These are phyloP conservation scores for Trichoderma endophyticum DNA, from an alignment of 2,329 filamentous ascomycete genomes.

Conservation along the genomic window DNA sequence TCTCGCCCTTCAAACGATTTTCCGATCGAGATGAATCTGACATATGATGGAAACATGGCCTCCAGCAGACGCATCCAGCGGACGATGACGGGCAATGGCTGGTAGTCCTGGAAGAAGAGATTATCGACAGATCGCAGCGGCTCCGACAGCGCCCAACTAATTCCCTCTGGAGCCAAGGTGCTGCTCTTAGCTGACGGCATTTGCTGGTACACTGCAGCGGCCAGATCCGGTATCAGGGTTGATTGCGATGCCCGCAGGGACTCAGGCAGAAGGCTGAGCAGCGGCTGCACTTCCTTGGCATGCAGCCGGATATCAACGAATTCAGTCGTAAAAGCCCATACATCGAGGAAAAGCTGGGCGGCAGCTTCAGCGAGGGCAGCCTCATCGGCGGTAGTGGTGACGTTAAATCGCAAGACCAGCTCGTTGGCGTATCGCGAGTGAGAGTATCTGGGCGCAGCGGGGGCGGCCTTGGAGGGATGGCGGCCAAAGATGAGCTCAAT, in stretches of 20 bases:
- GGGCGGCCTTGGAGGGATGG: conserved; percentile 33
- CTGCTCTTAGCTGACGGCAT: conserved; percentile 27
- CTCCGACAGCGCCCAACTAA: conserved; percentile 30
- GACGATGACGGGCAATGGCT: conserved; percentile 75
- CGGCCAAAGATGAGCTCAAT: conserved; percentile 51
- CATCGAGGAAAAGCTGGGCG: conserved; percentile 75
- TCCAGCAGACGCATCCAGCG: conserved; percentile 89
- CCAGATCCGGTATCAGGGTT: conserved; percentile 75
- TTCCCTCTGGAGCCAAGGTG: conserved; percentile 27
- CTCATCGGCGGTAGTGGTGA: conserved; percentile 67
- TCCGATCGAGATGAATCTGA: conserved; percentile 73
- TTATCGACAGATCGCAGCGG: conserved; percentile 52
- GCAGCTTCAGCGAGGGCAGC: conserved; percentile 68
- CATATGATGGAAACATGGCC: conserved; percentile 83
- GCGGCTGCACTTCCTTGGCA: conserved; percentile 70
- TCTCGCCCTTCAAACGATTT: conserved; percentile 82
- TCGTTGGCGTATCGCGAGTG: conserved; percentile 66
- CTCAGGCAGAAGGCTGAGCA: conserved; percentile 73
- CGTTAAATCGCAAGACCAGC: conserved; percentile 84
- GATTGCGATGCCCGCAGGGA: conserved; percentile 70
- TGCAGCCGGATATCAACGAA: conserved; percentile 83
- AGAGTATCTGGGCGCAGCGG: conserved; percentile 29
- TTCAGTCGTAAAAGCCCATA: conserved; percentile 80
- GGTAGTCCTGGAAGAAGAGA: conserved; percentile 90
- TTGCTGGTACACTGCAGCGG: conserved; percentile 66